Evolutionary conservation across 2,329 filamentous ascomycete species (phyloP).

Genomic region (Tolypocladium guangdongense): DNA sequence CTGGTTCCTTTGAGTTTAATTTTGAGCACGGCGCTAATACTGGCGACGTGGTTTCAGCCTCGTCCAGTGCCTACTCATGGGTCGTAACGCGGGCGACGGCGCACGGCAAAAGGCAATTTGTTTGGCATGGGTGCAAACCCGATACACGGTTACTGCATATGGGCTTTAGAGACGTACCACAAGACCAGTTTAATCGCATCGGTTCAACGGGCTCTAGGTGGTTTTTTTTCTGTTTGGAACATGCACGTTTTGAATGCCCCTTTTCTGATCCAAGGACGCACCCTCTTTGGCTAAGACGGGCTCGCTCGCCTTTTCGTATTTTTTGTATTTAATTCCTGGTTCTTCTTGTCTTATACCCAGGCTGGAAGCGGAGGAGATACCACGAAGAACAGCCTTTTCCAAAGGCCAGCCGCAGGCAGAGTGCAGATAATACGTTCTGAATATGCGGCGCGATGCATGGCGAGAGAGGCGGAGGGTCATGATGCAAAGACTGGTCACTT

Average conservation of each 20-base stretch:
- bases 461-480: not conserved
- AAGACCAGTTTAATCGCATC: not conserved
- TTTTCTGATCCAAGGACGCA: not conserved
- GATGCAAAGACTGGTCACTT: not conserved
- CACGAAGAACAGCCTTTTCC: not conserved
- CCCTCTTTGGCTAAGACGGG: not conserved
- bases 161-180: not conserved
- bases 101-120: not conserved
- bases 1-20: not conserved
- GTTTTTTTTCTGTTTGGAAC: not conserved
- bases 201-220: not conserved
- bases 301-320: not conserved
- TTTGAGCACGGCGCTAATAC: not conserved
- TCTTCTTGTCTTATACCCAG: slow-evolving; percentile 6
- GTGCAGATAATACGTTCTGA: not conserved
- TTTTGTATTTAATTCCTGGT: not conserved
- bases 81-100: not conserved
- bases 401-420: not conserved
- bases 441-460: not conserved
- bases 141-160: not conserved
- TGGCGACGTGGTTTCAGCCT: not conserved
- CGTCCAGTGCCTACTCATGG: not conserved
- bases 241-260: not conserved
- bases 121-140: not conserved
- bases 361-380: slow-evolving; percentile 12